These are phyloP conservation scores for Dendrostoma leiphaemia DNA, from an alignment of 2,329 filamentous ascomycete species.

Conservation along the genomic window DNA sequence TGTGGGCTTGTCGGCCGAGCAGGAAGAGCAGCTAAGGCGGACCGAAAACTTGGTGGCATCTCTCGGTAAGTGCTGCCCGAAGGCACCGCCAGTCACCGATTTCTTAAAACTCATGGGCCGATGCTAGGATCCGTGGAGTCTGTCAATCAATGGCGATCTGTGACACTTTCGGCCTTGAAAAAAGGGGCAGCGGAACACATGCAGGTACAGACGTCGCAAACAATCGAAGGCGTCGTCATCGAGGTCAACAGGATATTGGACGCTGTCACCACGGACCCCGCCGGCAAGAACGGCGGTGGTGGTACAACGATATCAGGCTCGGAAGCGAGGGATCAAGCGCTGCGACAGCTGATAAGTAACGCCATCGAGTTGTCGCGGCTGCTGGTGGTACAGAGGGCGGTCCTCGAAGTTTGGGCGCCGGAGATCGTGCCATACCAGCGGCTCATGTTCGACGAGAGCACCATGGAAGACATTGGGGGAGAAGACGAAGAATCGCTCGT, in stretches of 20 bases:
- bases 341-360: conserved; percentile 51
- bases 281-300: conserved; percentile 21
- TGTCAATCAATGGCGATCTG: conserved; percentile 65
- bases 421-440: conserved; percentile 50
- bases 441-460: conserved; percentile 53
- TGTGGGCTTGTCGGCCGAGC: conserved; percentile 57
- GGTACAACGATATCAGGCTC: conserved; percentile 26
- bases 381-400: conserved; percentile 57
- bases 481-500: conserved; percentile 56
- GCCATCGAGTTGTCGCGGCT: conserved; percentile 56
- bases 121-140: conserved; percentile 45
- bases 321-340: conserved; percentile 48
- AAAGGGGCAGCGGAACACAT: conserved; percentile 50
- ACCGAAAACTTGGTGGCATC: conserved; percentile 45
- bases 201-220: conserved; percentile 40
- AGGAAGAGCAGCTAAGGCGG: conserved; percentile 47
- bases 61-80: conserved; percentile 33
- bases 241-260: conserved; percentile 50
- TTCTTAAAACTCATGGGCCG: conserved; percentile 17
- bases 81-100: no score
- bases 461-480: conserved; percentile 66
- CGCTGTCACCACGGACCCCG: conserved; percentile 41
- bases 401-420: conserved; percentile 56
- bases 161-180: conserved; percentile 58
- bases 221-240: conserved; percentile 42